A percentile compares a stretch with the other conserved stretches of the same genome.
phyloP scores from a whole-genome alignment of 2,329 filamentous ascomycete species.

The Seiridium cupressi region DNA sequence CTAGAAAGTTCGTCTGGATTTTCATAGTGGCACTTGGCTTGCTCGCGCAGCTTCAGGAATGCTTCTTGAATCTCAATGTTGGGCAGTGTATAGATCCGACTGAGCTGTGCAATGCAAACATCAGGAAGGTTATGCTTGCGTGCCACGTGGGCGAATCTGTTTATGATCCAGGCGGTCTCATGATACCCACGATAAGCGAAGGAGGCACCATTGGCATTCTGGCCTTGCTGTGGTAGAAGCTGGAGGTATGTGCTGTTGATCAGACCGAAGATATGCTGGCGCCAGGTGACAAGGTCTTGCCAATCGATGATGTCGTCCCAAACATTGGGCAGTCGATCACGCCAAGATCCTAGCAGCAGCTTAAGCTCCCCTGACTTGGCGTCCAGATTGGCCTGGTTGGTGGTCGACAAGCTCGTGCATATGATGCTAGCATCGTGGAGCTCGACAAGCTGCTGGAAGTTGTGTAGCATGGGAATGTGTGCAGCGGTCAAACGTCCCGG shows the following conservation, averaged over 20 bases:
- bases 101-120: slow-evolving; percentile 95
- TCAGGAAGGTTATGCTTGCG: slow-evolving; percentile 95
- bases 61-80: slow-evolving; percentile 99
- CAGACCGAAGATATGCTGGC: slow-evolving; percentile 96
- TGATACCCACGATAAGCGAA: slow-evolving; percentile 97
- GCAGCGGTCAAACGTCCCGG: slow-evolving; percentile 90
- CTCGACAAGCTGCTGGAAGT: slow-evolving; percentile 97
- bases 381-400: slow-evolving; percentile 82
- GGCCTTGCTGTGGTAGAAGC: slow-evolving; percentile 75
- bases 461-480: slow-evolving; percentile 90
- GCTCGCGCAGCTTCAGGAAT: slow-evolving; percentile 96
- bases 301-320: slow-evolving; percentile 99
- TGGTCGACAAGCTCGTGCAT: slow-evolving; percentile 83
- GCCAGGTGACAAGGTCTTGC: slow-evolving; percentile 99
- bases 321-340: slow-evolving; percentile 90
- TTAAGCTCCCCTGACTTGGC: slow-evolving; percentile 95
- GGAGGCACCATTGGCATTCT: slow-evolving; percentile 83
- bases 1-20: slow-evolving; percentile 89
- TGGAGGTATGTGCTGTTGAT: slow-evolving; percentile 94
- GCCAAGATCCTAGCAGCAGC: slow-evolving; percentile 88
- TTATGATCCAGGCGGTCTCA: slow-evolving; percentile 99
- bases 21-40: slow-evolving; percentile 98
- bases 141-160: slow-evolving; percentile 95
- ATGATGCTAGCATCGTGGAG: slow-evolving; percentile 97
- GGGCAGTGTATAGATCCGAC: slow-evolving; percentile 95